Base-by-base conservation (phyloP, 2,329 filamentous ascomycete genomes). In the Dactylellina cionopaga region DNA sequence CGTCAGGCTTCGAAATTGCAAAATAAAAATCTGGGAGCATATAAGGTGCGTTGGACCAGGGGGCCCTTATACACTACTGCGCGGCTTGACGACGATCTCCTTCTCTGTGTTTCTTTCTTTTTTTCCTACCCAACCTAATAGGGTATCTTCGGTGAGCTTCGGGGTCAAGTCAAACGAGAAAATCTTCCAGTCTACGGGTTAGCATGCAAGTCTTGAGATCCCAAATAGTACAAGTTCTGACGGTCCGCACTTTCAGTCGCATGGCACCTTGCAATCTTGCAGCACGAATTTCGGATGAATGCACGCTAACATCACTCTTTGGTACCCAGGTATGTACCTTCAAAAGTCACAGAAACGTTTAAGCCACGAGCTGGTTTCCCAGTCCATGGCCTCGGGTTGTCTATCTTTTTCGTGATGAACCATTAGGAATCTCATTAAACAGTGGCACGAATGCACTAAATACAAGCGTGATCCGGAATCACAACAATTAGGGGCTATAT, bases 1-100 rank as follows among this genome's bases (percentile, higher is more conserved):
- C 66, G 66, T 71, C 66, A 71, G 66, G 66, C 66, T 44, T 71
- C 66, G 66, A 71, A 71, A 71, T 71, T 71, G 66, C 66, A 71
- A 71, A 71, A 71, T 71, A 71, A 71, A 71, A 64, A 31, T 64
- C 58, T 33, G 66, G 66, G 66, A 71, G 58, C 24, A 71, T 71
- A 71, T 71, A 64, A 64, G 58, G 66, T 71, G 66, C 66, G 66
- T 71, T 71, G 66, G 66, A 71, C 66, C 64, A 71, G 66, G 65
- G 66, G 66, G 47, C 59, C 47, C 58, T 37, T 71, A 64, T 64
- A 71, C 66, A 63, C 66, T 71, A 71, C 66, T 71, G 66, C n/a
- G n/a, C 66, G 66, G 54, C 66, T 71, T 58, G 66, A 71, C n/a
- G n/a, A n/a, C 66, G 66, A 71, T 71, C 66, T 64, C 56, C 66